Evolutionary conservation across 2,329 filamentous ascomycete genomes (phyloP).

Genomic region (Cladophialophora carrionii): DNA sequence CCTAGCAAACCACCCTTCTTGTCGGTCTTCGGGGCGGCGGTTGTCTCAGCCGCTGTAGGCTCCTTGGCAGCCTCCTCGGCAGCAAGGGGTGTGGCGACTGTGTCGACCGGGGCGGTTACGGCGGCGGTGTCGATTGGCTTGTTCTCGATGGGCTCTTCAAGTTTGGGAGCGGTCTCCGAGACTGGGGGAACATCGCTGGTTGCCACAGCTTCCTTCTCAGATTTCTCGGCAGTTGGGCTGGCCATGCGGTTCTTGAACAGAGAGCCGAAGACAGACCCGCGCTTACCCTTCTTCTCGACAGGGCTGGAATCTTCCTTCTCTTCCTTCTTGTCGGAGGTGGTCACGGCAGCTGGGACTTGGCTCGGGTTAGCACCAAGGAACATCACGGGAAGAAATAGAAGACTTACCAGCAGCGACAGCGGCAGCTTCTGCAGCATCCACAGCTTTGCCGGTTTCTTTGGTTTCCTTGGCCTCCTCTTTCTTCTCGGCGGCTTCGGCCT

Average conservation of each 20-base stretch:
- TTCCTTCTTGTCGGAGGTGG: conserved; percentile 56
- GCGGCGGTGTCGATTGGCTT: conserved; percentile 49
- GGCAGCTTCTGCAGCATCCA: conserved; percentile 46
- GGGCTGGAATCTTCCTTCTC: conserved; percentile 51
- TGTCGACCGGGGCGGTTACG: conserved; percentile 50
- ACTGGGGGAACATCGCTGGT: conserved; percentile 53
- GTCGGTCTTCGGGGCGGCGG: conserved; percentile 42
- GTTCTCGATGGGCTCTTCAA: conserved; percentile 50
- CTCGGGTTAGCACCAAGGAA: conserved; percentile 23
- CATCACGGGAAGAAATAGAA: conserved; percentile 15
- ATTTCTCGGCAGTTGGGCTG: conserved; percentile 52
- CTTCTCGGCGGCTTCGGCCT: conserved; percentile 48
- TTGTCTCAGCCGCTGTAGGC: conserved; percentile 40
- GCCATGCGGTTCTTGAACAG: conserved; percentile 72
- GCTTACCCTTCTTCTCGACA: conserved; percentile 75
- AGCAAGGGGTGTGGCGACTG: conserved; percentile 39
- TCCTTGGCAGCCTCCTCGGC: conserved; percentile 42
- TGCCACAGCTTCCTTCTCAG: conserved; percentile 54
- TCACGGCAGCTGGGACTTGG: conserved; percentile 48
- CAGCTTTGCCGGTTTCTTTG: conserved; percentile 46
- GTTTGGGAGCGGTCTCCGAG: conserved; percentile 54
- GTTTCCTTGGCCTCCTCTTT: conserved; percentile 49
- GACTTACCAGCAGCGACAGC: conserved; percentile 40
- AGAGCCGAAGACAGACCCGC: conserved; percentile 79
- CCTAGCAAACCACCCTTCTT: conserved; percentile 42